These are phyloP conservation scores for Pecoramyces ruminantium DNA, from an alignment of 192 early-diverging fungal species.

Conservation along the genomic window DNA sequence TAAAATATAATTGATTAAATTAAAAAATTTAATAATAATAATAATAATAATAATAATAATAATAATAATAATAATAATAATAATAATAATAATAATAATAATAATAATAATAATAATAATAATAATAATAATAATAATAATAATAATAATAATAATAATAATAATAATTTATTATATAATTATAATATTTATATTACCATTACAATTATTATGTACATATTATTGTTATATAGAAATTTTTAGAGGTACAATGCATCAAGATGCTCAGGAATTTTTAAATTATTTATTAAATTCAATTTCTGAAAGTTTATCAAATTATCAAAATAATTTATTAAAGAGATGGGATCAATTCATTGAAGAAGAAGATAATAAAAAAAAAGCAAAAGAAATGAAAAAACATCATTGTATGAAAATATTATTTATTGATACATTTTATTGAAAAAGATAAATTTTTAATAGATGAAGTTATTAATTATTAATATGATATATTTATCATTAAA, in stretches of 20 bases:
- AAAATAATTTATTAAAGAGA: slow-evolving; percentile 10
- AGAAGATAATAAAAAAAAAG: slow-evolving; percentile 1
- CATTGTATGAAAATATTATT: background rate
- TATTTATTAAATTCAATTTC: slow-evolving; percentile 80
- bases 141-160: no score
- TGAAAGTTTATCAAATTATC: slow-evolving; percentile 44
- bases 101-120: background rate
- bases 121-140: background rate
- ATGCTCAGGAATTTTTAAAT: slow-evolving; percentile 97
- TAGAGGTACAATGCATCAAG: slow-evolving; percentile 85
- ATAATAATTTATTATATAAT: no score
- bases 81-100: background rate
- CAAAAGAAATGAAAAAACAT: background rate
- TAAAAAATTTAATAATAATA: no score
- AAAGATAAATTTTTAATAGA: no score
- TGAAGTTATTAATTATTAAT: no score
- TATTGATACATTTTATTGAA: no score
- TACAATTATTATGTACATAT: no score
- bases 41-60: no score
- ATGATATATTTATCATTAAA: no score
- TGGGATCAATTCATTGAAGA: background rate
- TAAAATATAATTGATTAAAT: no score
- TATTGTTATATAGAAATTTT: slow-evolving; percentile 65
- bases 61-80: no score
- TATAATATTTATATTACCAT: no score